phyloP scores from a whole-genome alignment of 2,329 filamentous ascomycete genomes.

The Sporothrix inflata region DNA sequence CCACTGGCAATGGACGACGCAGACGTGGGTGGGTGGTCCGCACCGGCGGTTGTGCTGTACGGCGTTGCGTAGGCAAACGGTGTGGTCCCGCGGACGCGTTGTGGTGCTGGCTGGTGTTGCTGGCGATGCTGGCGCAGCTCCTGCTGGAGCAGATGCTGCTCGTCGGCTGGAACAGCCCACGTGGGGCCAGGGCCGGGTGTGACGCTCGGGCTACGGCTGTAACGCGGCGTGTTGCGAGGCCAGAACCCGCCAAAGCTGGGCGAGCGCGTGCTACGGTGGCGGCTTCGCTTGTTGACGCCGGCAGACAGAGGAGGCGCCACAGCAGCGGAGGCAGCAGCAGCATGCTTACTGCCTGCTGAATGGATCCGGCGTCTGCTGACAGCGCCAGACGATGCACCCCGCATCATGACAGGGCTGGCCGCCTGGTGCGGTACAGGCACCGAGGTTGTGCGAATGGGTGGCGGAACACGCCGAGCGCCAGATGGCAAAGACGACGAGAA shows the following conservation, averaged over 20 bases:
- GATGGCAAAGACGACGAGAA: slow-evolving; percentile 17
- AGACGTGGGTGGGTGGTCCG: slow-evolving; percentile 40
- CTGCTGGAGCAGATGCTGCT: slow-evolving; percentile 43
- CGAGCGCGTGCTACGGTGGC: slow-evolving; percentile 55
- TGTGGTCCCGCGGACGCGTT: slow-evolving; percentile 50
- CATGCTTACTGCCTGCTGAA: slow-evolving; percentile 43
- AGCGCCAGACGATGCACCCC: slow-evolving; percentile 30
- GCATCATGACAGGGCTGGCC: slow-evolving; percentile 1
- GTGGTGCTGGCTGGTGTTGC: slow-evolving; percentile 35
- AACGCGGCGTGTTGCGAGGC: slow-evolving; percentile 58
- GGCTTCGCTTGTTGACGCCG: slow-evolving; percentile 36
- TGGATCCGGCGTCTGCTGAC: slow-evolving; percentile 49
- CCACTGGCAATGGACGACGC: slow-evolving; percentile 24
- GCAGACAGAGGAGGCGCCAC: slow-evolving; percentile 19
- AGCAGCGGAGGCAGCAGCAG: slow-evolving; percentile 35
- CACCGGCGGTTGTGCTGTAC: slow-evolving; percentile 62
- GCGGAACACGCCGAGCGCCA: slow-evolving; percentile 44
- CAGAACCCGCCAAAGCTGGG: slow-evolving; percentile 49
- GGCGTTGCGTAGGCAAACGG: slow-evolving; percentile 78
- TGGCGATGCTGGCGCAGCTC: not conserved
- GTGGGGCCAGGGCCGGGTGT: slow-evolving; percentile 45
- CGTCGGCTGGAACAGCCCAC: not conserved
- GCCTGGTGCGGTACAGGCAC: slow-evolving; percentile 48
- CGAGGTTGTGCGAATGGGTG: slow-evolving; percentile 56
- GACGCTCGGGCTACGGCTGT: slow-evolving; percentile 48